phyloP scores from a whole-genome alignment of 2,329 filamentous ascomycete species.

The Blastomyces gilchristii region DNA sequence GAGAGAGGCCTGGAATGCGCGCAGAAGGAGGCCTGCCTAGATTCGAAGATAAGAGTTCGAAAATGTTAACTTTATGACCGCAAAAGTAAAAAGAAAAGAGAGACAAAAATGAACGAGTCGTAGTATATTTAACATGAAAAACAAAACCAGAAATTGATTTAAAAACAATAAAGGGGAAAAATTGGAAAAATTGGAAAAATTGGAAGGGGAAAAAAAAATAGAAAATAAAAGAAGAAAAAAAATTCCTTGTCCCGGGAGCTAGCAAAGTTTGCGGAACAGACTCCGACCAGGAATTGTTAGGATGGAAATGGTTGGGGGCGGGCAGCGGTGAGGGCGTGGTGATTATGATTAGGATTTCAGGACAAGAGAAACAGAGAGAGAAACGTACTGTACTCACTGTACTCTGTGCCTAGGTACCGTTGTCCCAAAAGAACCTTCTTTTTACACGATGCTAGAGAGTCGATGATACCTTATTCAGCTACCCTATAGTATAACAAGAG shows the following conservation, averaged over 20 bases:
- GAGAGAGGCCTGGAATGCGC: background rate
- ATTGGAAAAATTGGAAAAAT: background rate
- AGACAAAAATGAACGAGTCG: background rate
- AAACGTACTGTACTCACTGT: too few relatives aligned
- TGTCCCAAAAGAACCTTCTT: background rate
- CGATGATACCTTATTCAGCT: background rate
- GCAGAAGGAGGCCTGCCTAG: background rate
- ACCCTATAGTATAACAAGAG: background rate
- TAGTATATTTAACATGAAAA: background rate
- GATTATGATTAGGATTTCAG: background rate
- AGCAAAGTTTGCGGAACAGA: constrained; percentile 2
- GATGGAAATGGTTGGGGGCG: background rate
- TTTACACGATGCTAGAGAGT: background rate
- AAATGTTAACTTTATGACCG: background rate
- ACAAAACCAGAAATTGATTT: background rate
- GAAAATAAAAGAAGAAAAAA: background rate
- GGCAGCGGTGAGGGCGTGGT: background rate
- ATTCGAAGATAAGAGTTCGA: background rate
- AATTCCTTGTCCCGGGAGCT: background rate
- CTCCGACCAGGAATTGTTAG: background rate
- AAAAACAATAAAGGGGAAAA: background rate
- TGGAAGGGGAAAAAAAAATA: background rate
- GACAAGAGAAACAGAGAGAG: background rate
- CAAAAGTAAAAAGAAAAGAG: background rate
- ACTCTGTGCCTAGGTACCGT: background rate